Evolutionary conservation across 169 alveolate genomes (phyloP).

Genomic region (Eimeria acervulina): DNA sequence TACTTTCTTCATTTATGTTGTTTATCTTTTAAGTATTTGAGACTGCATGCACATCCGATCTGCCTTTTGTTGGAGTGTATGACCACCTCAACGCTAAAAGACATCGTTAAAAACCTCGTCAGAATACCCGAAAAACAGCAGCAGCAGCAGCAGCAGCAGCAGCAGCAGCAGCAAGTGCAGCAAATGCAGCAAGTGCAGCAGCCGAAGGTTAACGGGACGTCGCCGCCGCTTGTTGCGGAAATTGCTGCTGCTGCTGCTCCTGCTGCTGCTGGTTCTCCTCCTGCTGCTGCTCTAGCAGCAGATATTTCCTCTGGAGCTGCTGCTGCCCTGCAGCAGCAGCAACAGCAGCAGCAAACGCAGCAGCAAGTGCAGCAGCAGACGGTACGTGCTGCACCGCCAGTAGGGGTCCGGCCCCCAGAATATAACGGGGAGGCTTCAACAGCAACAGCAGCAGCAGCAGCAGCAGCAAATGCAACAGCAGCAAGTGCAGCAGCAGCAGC

Average conservation of each 20-base stretch:
- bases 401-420: not conserved
- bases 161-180: too few species aligned
- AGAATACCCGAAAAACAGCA: not conserved
- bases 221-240: not conserved
- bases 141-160: too few species aligned
- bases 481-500: not conserved
- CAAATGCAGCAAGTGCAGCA: not conserved
- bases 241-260: not conserved
- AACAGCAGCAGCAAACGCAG: not conserved
- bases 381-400: not conserved
- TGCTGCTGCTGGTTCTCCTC: too few species aligned
- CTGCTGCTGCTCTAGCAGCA: slow-evolving; percentile 13
- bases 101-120: slow-evolving; percentile 87
- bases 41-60: slow-evolving; percentile 93
- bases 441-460: not conserved
- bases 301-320: not conserved
- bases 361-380: not conserved
- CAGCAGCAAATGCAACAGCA: too few species aligned
- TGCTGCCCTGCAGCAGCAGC: slow-evolving; percentile 14
- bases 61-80: slow-evolving; percentile 94
- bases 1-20: slow-evolving; percentile 88
- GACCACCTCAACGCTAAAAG: slow-evolving; percentile 97
- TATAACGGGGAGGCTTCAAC: not conserved
- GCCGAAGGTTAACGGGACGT: not conserved
- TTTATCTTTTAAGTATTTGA: slow-evolving; percentile 89